Base-by-base conservation (phyloP, 2,329 filamentous ascomycete species). In the Arthrocladium fulminans region DNA sequence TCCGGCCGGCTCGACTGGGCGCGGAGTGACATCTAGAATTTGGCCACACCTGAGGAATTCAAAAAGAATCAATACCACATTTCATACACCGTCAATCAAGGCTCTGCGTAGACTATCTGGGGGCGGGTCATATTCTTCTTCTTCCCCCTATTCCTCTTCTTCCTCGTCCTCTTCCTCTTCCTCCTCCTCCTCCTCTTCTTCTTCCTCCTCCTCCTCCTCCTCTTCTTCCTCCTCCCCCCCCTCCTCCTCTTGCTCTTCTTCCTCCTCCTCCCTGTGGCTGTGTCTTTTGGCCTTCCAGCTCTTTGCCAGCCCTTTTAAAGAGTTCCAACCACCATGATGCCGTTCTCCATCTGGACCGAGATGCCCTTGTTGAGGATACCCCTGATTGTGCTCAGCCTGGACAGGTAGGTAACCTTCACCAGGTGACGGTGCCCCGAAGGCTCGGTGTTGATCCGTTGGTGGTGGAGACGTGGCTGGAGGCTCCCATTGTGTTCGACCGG, bases 401-500 rank as follows among this genome's bases (percentile, higher is more conserved):
- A 42, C 47, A 10, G 42, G 47, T 15, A 41, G n/a, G 19, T 45
- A 34, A 24, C 37, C 38, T 29, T 24, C 47, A n/a, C 43, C 42
- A 3, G 54, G 30, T 6, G 49, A 45, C 24, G 50, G 52, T 7
- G 45, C 39, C 19, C 50, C 52, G 35, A 30, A 46, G 3, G 4
- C 24, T 45, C 43, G 43, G 37, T 29, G 29, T 9, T 22, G 29
- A 25, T 45, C 43, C 24, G 15, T 29, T 8, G 27, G 30, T 12
- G 25, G 19, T 6, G 30, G 25, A 23, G 45, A 30, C 30, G 44
- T 24, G 12, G 61, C 54, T 3, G 71, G 71, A 34, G 63, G 62
- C 19, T 74, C 70, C 71, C 71, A 74, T 52, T 73, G 69, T 1
- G 66, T 67, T 50, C 68, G 66, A 17, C 71, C 72, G 10, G 69